Evolutionary conservation across 2,329 filamentous ascomycete genomes (phyloP), one percentile per base, ranked within the genome.

Genomic region (Penicillium sp.): DNA sequence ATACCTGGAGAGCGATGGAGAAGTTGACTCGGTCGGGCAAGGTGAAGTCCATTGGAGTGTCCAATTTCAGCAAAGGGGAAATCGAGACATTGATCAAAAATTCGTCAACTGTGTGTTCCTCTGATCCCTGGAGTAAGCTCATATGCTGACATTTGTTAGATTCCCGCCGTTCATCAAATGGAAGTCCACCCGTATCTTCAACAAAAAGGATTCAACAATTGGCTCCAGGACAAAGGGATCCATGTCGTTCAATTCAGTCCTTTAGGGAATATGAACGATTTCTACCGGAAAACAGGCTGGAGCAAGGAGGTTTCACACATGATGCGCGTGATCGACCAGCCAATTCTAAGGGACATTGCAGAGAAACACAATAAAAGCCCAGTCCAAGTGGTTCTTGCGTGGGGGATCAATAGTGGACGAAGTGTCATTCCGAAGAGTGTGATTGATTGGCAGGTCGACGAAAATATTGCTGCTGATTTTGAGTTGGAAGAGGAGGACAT

Each of bases 401-500:
- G 78, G 79, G 78, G 78, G 3, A 76, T 81, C 33, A 68, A 73
- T 1, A 70, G 74, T 43, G 78, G 78, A 11, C 70, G 74, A 48
- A 71, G 64, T 33, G 79, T 81, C 14, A 76, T 81, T 50, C 78
- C 79, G 6, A 81, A 81, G 67, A 71, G 68, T 42, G 78, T 78
- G 65, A 66, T 66, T 0, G 60, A 65, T 4, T 49, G 57, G 37
- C 59, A 72, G 33, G 74, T 75, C 55, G 61, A 59, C 52, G 65
- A 65, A 42, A 76, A 74, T 49, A 57, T 75, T 4, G 69, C 71
- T 21, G 68, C 64, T 35, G 81, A 82, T 64, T 87, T 87, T 67
- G 78, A 81, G 66, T 75, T 87, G n/a, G 77, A 79, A 1, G 58
- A 67, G 1, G 80, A 80, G 55, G 84, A 87, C 64, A 66, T 86